Evolutionary conservation across 768 basidiomycete species (phyloP).

Genomic region (Kwoniella bestiolae): DNA sequence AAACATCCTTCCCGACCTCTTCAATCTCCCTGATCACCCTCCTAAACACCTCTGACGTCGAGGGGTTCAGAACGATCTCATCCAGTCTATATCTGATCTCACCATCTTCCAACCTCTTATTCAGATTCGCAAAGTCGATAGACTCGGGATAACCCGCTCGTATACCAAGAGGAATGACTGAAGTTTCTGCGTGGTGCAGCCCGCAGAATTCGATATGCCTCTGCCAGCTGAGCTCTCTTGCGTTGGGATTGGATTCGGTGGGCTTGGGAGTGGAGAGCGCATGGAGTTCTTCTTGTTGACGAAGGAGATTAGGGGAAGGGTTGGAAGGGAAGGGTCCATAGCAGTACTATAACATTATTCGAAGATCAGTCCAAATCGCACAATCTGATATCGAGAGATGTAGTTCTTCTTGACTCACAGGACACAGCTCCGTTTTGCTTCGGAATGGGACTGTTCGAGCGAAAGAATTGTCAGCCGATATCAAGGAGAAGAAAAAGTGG

Average conservation of each 20-base stretch:
- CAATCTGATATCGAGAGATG: too few species aligned
- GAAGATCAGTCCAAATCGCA: too few species aligned
- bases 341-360: conserved; percentile 18
- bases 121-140: conserved; percentile 34
- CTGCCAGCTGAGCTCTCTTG: conserved; percentile 29
- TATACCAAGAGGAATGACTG: conserved; percentile 42
- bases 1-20: conserved; percentile 28
- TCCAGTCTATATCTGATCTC: conserved; percentile 30
- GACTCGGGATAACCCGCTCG: conserved; percentile 44
- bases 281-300: conserved; percentile 3
- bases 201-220: conserved; percentile 43
- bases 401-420: conserved; percentile 11
- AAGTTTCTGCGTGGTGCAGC: conserved; percentile 41
- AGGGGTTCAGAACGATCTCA: conserved; percentile 30
- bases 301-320: conserved; percentile 4
- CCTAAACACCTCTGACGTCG: conserved; percentile 31
- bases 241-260: conserved; percentile 18
- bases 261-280: conserved; percentile 9
- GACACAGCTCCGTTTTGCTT: conserved; percentile 13
- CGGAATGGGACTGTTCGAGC: conserved; percentile 12
- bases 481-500: too few species aligned
- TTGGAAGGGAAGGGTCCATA: conserved; percentile 19
- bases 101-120: conserved; percentile 20
- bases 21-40: conserved; percentile 19
- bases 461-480: too few species aligned